Percentiles rank a stretch among this genome's conserved stretches.
Conservation (phyloP, 2,329 filamentous ascomycete genomes). For the Cercospora sp. region DNA sequence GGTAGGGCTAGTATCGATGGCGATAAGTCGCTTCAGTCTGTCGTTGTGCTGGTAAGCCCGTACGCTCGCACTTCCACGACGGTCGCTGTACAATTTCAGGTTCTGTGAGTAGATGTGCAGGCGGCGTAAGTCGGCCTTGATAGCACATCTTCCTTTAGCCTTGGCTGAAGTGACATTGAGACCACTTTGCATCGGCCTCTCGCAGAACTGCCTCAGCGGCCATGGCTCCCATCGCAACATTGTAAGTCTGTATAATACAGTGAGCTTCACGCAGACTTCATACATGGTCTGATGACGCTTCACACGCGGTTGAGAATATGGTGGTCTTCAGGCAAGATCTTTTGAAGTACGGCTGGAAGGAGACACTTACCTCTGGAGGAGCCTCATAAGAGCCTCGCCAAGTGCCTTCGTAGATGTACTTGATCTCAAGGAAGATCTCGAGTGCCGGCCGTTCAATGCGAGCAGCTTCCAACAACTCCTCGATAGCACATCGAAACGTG, state of each 20-base stretch:
- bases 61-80: not conserved
- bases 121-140: not conserved
- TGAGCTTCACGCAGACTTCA: not conserved
- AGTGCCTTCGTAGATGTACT: constrained; percentile 16
- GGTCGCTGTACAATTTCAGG: not conserved
- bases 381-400: constrained; percentile 16
- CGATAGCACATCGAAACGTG: constrained; percentile 17
- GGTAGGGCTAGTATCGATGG: not conserved
- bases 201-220: not conserved
- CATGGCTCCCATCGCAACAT: constrained; percentile 10
- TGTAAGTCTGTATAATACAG: constrained; percentile 6
- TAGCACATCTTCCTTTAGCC: not conserved
- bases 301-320: not conserved
- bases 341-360: too few species aligned
- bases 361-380: constrained; percentile 9
- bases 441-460: not conserved
- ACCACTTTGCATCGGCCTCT: constrained; percentile 15
- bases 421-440: constrained; percentile 18
- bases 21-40: not conserved
- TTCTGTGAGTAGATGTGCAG: not conserved
- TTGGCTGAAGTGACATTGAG: constrained; percentile 9
- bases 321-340: not conserved
- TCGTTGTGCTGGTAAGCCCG: not conserved
- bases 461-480: constrained; percentile 18
- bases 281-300: not conserved